phyloP scores from a whole-genome alignment of 108 stramenopile genomes.

The Cafeteria roenbergensis region DNA sequence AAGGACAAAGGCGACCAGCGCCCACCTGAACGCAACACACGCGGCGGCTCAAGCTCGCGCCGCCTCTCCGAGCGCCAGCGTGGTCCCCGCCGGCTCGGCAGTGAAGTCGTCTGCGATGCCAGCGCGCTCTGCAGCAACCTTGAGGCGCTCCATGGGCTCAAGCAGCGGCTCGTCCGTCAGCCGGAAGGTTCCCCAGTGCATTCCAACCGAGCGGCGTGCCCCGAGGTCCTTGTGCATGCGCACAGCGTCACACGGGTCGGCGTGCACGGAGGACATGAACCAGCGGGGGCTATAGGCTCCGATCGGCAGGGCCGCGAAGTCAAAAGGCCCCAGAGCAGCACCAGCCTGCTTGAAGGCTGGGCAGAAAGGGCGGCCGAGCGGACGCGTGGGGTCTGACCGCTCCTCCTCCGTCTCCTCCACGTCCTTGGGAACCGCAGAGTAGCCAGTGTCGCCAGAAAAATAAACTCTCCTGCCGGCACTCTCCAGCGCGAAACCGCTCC shows the following conservation, averaged over 20 bases:
- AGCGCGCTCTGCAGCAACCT: neutral
- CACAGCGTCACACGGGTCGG: conserved; percentile 68
- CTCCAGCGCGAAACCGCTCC: neutral
- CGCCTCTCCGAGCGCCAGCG: too few species aligned
- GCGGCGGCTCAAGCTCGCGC: too few species aligned
- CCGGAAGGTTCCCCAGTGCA: conserved; percentile 79
- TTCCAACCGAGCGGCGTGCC: conserved; percentile 50
- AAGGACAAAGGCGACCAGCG: too few species aligned
- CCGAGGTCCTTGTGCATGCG: conserved; percentile 54
- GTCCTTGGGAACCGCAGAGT: conserved; percentile 19
- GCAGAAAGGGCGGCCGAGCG: too few species aligned
- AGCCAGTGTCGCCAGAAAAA: conserved; percentile 70
- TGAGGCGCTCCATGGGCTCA: conserved; percentile 34
- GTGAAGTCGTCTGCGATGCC: too few species aligned
- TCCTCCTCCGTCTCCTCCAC: neutral
- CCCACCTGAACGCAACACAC: too few species aligned
- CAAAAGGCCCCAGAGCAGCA: conserved; percentile 63
- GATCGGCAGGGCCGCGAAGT: conserved; percentile 72
- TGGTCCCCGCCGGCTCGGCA: too few species aligned
- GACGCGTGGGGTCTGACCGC: neutral
- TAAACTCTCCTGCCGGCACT: conserved; percentile 35
- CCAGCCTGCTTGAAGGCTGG: conserved; percentile 68
- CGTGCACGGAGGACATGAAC: conserved; percentile 69
- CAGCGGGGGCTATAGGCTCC: conserved; percentile 76
- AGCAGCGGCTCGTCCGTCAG: conserved; percentile 57